These are phyloP conservation scores for Penicillium mononematosum DNA, from an alignment of 495 filamentous ascomycete genomes.

Conservation along the genomic window DNA sequence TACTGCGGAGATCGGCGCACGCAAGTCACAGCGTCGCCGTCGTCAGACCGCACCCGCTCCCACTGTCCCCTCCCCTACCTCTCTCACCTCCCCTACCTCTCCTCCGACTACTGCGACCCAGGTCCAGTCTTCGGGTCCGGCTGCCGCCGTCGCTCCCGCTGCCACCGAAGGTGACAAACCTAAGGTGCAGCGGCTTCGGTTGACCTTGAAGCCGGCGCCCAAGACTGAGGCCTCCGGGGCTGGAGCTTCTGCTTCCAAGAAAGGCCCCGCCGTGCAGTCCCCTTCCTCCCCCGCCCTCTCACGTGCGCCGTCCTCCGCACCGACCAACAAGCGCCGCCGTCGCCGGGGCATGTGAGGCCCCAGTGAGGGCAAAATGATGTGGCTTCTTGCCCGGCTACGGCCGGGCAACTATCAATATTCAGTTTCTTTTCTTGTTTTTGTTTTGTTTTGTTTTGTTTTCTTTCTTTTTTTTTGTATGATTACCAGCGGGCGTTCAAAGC, in stretches of 20 bases:
- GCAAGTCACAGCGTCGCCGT: slow-evolving; percentile 17
- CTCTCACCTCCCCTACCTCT: slow-evolving; percentile 1
- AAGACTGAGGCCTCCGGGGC: slow-evolving; percentile 4
- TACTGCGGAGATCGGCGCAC: neutral
- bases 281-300: slow-evolving; percentile 3
- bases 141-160: neutral
- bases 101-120: slow-evolving; percentile 11
- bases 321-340: slow-evolving; percentile 1
- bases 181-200: slow-evolving; percentile 18
- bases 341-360: slow-evolving; percentile 1
- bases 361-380: neutral
- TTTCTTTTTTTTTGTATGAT: neutral
- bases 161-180: slow-evolving; percentile 4
- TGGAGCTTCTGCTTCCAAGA: neutral
- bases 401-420: neutral
- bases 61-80: neutral
- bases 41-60: slow-evolving; percentile 8
- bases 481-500: slow-evolving; percentile 8
- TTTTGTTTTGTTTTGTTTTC: neutral
- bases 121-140: neutral
- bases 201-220: slow-evolving; percentile 19
- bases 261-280: slow-evolving; percentile 4
- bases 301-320: slow-evolving; percentile 7
- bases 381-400: neutral
- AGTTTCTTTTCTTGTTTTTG: neutral